Base-by-base conservation (phyloP, 2,329 filamentous ascomycete genomes). In the Colletotrichum tofieldiae region DNA sequence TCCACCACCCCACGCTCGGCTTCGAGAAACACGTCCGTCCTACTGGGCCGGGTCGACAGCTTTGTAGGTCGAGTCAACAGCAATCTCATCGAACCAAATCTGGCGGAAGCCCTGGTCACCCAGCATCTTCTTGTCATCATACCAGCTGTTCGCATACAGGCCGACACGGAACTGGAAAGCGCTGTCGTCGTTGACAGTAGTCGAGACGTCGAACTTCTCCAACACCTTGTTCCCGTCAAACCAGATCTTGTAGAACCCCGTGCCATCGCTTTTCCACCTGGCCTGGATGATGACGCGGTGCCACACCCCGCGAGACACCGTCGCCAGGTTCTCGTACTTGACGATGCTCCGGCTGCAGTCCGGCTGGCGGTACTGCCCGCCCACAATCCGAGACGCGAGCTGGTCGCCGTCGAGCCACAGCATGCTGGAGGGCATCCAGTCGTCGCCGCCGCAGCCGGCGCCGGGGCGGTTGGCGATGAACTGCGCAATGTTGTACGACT, bases 51-150 rank as follows among this genome's bases (percentile, higher is more conserved):
- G n/a, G n/a, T 51, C 43, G 9, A 62, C 45, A 5, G 45, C 59
- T 18, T 51, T 51, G 20, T 20, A 84, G 1, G 76, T 79, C 2
- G 82, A 83, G 1, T 84, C 86, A 9, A 83, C 78, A 7, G 83
- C 81, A 71, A 88, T 82, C 79, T 87, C 82, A 73, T 88, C 86
- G 74, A 83, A 86, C 84, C 85, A 88, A n/a, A 87, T 76, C 78
- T 86, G 81, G 12, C 86, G 79, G 29, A 82, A 83, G 0, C 76
- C 75, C 79, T 87, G 85, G 20, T 72, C 81, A 0, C 84, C 85
- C 58, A 79, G 78, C 77, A 84, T 80, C 18, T 78, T 75, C 1
- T 77, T 77, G 47, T 84, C 79, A 71, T 87, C 85, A 69, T 85
- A 78, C 86, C 86, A 88, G 14, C 82, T 81, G 75, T 87, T 88